phyloP scores from a whole-genome alignment of 2,329 filamentous ascomycete genomes.

The Diplodia mutila region DNA sequence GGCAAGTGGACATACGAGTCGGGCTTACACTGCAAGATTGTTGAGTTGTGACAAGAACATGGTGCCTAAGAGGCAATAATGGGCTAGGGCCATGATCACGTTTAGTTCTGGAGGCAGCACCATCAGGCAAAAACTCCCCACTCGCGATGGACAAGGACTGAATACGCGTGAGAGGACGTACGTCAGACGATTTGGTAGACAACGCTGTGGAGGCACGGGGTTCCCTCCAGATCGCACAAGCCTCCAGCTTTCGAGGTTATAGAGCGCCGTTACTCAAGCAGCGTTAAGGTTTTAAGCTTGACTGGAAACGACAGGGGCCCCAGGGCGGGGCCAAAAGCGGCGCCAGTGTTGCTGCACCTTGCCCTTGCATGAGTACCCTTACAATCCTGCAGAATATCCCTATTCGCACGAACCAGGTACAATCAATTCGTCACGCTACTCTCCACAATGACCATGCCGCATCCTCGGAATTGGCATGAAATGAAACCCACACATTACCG shows the following conservation, averaged over 20 bases:
- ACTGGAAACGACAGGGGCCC: not conserved
- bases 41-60: not conserved
- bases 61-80: not conserved
- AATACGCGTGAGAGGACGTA: not conserved
- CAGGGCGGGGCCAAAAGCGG: not conserved
- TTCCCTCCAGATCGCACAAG: not conserved
- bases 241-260: not conserved
- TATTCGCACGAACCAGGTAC: slow-evolving; percentile 5
- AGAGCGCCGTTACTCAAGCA: not conserved
- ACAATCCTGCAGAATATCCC: not conserved
- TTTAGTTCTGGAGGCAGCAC: not conserved
- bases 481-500: not conserved
- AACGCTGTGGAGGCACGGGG: not conserved
- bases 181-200: not conserved
- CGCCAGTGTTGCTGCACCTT: not conserved
- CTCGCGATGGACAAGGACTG: not conserved
- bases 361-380: slow-evolving; percentile 14
- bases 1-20: not conserved
- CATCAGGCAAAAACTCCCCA: not conserved
- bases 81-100: not conserved
- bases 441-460: not conserved
- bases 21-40: not conserved
- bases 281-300: slow-evolving; percentile 20
- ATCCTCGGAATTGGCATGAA: not conserved
- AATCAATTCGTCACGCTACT: not conserved